Conservation (phyloP, 176 grass and related monocot species). For the Cenchrus americanus region DNA sequence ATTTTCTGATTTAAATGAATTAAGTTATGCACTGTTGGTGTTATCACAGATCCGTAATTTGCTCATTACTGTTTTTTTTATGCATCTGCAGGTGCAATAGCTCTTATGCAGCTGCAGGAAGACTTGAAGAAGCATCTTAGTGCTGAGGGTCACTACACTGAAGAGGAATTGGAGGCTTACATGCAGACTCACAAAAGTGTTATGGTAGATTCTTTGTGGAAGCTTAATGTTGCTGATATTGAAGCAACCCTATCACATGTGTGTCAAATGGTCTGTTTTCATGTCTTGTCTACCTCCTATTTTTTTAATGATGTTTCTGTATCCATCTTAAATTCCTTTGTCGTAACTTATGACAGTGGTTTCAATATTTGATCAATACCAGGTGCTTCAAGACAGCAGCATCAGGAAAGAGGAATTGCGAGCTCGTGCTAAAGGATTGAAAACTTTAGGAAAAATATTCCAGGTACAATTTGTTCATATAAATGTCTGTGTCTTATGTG, state of each 20-base stretch:
- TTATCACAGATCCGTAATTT: slow-evolving; percentile 16
- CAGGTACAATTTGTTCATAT: slow-evolving; percentile 52
- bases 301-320: slow-evolving; percentile 3
- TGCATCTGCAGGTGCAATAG: slow-evolving; percentile 74
- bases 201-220: slow-evolving; percentile 97
- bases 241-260: slow-evolving; percentile 83
- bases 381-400: slow-evolving; percentile 87
- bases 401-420: slow-evolving; percentile 81
- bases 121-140: slow-evolving; percentile 84
- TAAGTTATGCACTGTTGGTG: slow-evolving; percentile 10
- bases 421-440: slow-evolving; percentile 91
- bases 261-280: slow-evolving; percentile 76
- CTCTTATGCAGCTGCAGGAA: slow-evolving; percentile 92
- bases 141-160: slow-evolving; percentile 65
- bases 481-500: slow-evolving; percentile 14
- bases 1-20: not conserved
- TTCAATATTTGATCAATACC: slow-evolving; percentile 33
- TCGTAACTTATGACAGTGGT: slow-evolving; percentile 20
- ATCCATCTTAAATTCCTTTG: slow-evolving; percentile 6
- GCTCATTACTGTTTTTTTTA: not conserved
- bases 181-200: slow-evolving; percentile 71
- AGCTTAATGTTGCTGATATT: slow-evolving; percentile 99
- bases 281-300: slow-evolving; percentile 11
- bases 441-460: slow-evolving; percentile 94
- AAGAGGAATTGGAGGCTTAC: slow-evolving; percentile 84